Base-by-base conservation (phyloP, 1,139 yeast genomes). In the Debaryomyces nepalensis region DNA sequence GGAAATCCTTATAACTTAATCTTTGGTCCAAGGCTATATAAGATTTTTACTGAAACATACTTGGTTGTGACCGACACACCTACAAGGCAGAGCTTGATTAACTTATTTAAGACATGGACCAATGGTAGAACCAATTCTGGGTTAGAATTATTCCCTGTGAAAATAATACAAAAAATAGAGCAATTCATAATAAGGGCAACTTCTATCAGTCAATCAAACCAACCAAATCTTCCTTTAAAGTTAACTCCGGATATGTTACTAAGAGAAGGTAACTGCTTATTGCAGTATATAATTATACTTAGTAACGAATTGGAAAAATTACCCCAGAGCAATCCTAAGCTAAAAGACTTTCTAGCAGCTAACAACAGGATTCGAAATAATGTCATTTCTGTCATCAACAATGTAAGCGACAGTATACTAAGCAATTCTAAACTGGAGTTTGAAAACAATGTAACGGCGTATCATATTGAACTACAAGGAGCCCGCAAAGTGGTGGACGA, bases 1-100 rank as follows among this genome's bases (percentile, higher is more conserved):
- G 77, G 77, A 10, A 70, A 66, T 44, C 78, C 79, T 4, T 73
- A 71, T 53, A 70, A 69, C 48, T 49, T 68, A 31, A 51, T 71
- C 34, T 70, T 73, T 50, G 66, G 69, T 26, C 48, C 56, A 23
- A 61, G 63, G 42, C 51, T 73, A 37, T 69, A 61, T 54, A 58
- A 59, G 41, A 53, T 62, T 23, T 73, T 69, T 54, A 64, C 72
- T 6, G 72, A 68, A 33, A 62, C 73, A 2, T 73, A 71, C 49
- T 53, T 66, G 33, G 58, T 68, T 31, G 75, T 71, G 12, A 63
- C 71, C 19, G 76, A 71, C 47, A 65, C 69, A 2, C 56, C 61
- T 4, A 69, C 75, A 10, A 57, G 69, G 51, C 72, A 67, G 50
- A 53, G 54, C 41, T 54, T 70, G 47, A 70, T 70, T 43, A 68